These are phyloP conservation scores for Arabidopsis hybrid DNA, from an alignment of 441 rosid species.

Conservation along the genomic window DNA sequence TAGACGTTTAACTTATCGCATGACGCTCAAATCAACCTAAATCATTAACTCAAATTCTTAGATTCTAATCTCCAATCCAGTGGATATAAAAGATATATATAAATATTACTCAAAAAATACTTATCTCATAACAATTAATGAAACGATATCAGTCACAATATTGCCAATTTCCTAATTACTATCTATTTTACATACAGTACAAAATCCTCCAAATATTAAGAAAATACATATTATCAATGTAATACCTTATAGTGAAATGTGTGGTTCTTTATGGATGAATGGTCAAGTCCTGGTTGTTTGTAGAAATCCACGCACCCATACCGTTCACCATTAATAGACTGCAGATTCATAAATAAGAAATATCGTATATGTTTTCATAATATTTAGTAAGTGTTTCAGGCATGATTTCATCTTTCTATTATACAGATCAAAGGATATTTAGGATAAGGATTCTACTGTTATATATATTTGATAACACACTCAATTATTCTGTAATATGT, in stretches of 20 bases:
- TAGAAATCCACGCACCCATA: slow-evolving; percentile 36
- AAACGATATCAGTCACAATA: too few relatives aligned
- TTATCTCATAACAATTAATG: too few relatives aligned
- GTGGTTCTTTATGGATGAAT: slow-evolving; percentile 20
- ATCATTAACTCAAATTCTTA: not conserved
- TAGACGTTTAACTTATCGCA: not conserved
- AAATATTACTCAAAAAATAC: too few relatives aligned
- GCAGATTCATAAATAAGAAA: not conserved
- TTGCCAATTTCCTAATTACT: too few relatives aligned
- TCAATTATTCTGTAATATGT: not conserved
- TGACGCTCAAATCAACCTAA: too few relatives aligned
- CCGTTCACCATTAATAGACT: slow-evolving; percentile 21
- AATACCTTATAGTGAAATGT: slow-evolving; percentile 14
- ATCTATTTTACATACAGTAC: not conserved
- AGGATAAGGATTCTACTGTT: too few relatives aligned
- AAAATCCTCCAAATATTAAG: not conserved
- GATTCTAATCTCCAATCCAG: not conserved
- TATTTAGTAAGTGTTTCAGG: not conserved
- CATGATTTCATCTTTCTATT: too few relatives aligned
- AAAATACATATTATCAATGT: too few relatives aligned
- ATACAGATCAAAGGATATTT: too few relatives aligned
- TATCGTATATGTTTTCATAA: not conserved
- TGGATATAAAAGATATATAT: too few relatives aligned
- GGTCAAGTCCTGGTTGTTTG: slow-evolving; percentile 33
- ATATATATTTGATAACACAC: too few relatives aligned